Evolutionary conservation across 805 yeast species (phyloP), one percentile per base, ranked within the genome.

Genomic region (Pichia occidentalis): DNA sequence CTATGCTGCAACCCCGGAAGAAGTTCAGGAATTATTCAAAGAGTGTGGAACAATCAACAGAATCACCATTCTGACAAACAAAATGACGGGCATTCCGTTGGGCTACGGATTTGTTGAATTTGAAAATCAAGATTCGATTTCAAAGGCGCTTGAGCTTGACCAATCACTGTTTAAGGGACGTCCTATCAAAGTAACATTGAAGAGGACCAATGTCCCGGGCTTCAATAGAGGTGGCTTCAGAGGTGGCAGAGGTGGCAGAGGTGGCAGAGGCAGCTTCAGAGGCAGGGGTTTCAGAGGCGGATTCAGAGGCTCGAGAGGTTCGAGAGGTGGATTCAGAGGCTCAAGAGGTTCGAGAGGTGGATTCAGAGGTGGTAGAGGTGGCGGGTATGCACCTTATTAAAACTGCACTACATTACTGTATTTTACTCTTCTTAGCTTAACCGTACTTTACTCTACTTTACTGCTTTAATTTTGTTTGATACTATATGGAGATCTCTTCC

Each of bases 61-160:
- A 50, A 86, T 85, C 24, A 85, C 92, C 3, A 85, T 86, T 32
- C 61, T 81, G 57, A 66, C 73, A 40, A 84, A 85, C 61, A 80
- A 78, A 57, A 60, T 64, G 49, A 77, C 92, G 0, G 94, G 95
- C 6, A 80, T 73, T 45, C 92, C 95, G 30, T 81, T 81, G 59
- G 95, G 95, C 1, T 85, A 71, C 61, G 95, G 95, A 2, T 86
- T 85, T 57, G 70, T 86, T 45, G 95, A 86, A 57, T 86, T 85
- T 53, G 71, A 77, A n/a, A 82, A 73, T 51, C 71, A 75, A 10
- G 67, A 69, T n/a, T 67, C 71, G 10, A 87, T 84, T 6, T 64
- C 72, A 14, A 67, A 71, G 43, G 94, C 95, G 1, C 65, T 85
- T 12, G 43, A 47, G 34, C 63, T 80, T 44, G 77, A 84, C 51